A percentile compares a stretch with the other conserved stretches of the same genome.
Evolutionary conservation across 176 grass and related monocot species (phyloP).

Genomic region (Phragmites australis): DNA sequence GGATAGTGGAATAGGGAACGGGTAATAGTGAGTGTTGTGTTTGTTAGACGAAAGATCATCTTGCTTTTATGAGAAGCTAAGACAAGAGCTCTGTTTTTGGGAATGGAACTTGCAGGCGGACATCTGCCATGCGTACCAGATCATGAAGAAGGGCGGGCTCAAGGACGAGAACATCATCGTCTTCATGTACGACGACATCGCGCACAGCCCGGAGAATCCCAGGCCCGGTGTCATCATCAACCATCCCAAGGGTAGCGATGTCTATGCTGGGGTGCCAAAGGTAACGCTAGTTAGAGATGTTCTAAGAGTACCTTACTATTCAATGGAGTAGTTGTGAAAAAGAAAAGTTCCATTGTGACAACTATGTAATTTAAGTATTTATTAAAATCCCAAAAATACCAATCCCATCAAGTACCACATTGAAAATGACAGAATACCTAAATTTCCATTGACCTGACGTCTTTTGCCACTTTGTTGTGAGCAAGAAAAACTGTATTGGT

Average conservation of each 20-base stretch:
- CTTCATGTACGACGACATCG: slow-evolving; percentile 99
- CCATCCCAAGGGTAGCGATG: slow-evolving; percentile 81
- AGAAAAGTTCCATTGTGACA: neutral
- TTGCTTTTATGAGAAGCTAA: neutral
- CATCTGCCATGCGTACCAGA: slow-evolving; percentile 96
- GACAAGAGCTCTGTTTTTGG: neutral
- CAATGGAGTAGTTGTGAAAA: slow-evolving; percentile 12
- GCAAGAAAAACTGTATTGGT: slow-evolving; percentile 6
- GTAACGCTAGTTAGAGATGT: slow-evolving; percentile 33
- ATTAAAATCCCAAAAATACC: neutral
- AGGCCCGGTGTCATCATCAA: slow-evolving; percentile 84
- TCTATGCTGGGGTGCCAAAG: slow-evolving; percentile 95
- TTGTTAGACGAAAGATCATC: neutral
- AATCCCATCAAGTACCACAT: neutral
- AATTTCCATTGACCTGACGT: neutral
- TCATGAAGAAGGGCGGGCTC: slow-evolving; percentile 93
- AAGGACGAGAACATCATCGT: slow-evolving; percentile 95
- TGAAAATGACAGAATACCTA: slow-evolving; percentile 31
- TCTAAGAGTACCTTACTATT: slow-evolving; percentile 23
- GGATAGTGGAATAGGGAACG: neutral
- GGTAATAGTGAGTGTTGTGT: neutral
- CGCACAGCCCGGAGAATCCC: slow-evolving; percentile 69
- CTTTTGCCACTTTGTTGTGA: slow-evolving; percentile 25
- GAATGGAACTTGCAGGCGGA: slow-evolving; percentile 61
- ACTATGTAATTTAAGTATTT: neutral